Evolutionary conservation across 306 rosid genomes (phyloP), one percentile per base, ranked within the genome.

Genomic region (Lathyrus aphaca): DNA sequence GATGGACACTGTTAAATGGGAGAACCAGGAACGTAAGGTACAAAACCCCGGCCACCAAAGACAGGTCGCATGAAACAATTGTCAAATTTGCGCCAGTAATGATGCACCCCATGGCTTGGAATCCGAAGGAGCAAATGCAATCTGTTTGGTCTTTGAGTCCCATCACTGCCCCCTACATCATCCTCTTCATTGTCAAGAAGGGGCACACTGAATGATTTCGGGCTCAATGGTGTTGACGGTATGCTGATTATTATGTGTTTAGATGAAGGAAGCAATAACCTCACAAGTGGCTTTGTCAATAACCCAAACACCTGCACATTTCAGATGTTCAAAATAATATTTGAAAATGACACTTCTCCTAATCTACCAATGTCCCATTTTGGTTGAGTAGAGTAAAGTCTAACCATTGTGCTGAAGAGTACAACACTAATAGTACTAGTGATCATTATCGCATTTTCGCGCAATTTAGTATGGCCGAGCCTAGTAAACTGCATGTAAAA

Each of bases 401-500:
- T 89, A 79, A 94, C 99, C 96, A 83, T 58, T n/a, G 96, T 91
- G 86, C 99, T 95, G 87, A 84, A 95, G 71, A 95, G 99, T 69
- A 95, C 97, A 71, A 95, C 95, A 37, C 89, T 87, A 64, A 95
- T 89, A n/a, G 99, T 95, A 63, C 97, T 95, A 46, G 99, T 95
- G 81, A 95, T 91, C 96, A 95, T 86, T 83, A 89, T 76, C 35
- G 99, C 97, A 49, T 91, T 87, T 50, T 82, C 89, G 0, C 77
- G 76, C 81, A 89, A 62, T 58, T 87, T 89, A 17, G 92, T 87
- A 64, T 88, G 87, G 74, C 96, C 99, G 51, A 68, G 77, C 73
- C 92, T 81, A 6, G 89, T 84, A 77, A 95, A 95, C 99, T 95
- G 91, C 92, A 73, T 23, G 25, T 29, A 35, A 49, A 49, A 72